These are phyloP conservation scores for Lonicera japonica DNA, from an alignment of 129 eudicot genomes.

Conservation along the genomic window DNA sequence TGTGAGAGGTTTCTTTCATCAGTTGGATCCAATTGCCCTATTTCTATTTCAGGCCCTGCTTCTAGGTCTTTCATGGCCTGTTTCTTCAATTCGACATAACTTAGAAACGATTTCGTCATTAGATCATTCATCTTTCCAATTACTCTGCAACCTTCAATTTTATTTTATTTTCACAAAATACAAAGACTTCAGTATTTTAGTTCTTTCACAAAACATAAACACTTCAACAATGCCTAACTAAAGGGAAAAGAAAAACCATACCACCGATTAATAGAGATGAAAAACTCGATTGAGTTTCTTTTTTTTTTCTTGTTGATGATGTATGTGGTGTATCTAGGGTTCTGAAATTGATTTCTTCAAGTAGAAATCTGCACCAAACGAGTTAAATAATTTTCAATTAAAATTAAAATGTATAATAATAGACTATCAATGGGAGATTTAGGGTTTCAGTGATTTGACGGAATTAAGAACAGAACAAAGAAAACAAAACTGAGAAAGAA, in stretches of 20 bases:
- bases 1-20: conserved; percentile 27
- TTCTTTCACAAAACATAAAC: background rate
- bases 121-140: conserved; percentile 37
- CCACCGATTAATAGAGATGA: background rate
- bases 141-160: background rate
- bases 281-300: background rate
- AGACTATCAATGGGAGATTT: no score
- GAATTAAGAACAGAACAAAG: background rate
- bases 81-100: conserved; percentile 42
- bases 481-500: background rate
- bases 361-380: background rate
- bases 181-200: background rate
- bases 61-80: conserved; percentile 38
- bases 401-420: background rate
- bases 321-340: background rate
- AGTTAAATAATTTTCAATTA: background rate
- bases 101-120: conserved; percentile 41
- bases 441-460: no score
- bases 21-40: conserved; percentile 27
- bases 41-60: conserved; percentile 29
- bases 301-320: background rate
- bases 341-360: background rate
- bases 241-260: background rate
- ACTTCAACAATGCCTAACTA: background rate
- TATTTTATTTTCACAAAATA: background rate